Evolutionary conservation across 2,329 filamentous ascomycete species (phyloP), one percentile per base, ranked within the genome.

Genomic region (Dichotomopilus funicola): DNA sequence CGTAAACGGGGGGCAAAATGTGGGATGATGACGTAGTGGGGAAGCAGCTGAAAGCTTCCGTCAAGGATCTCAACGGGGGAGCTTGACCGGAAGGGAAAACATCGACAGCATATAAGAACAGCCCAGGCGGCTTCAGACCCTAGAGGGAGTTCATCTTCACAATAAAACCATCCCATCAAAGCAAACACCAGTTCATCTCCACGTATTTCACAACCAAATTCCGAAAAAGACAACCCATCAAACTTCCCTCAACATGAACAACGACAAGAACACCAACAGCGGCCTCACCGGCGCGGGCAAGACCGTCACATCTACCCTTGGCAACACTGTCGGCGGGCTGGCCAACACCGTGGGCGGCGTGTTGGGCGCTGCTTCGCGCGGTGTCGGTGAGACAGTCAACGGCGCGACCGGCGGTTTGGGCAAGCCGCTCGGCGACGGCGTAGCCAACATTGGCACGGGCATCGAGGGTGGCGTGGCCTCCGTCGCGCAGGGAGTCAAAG

Each of bases 351-450:
- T 61, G 5, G 66, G 67, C 10, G 64, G 64, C 43, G 57, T 65
- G 13, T 59, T 68, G 3, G 67, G 80, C 49, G 78, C 80, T 0
- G 78, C 78, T 1, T 74, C 75, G 7, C 73, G 78, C 9, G 80
- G 80, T 1, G 47, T 84, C 1, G 79, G 80, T 37, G 71, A 81
- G 62, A 83, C 79, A 5, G 70, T 83, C 60, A 78, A 67, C 13
- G 71, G 72, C 53, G 76, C 74, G 1, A 78, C 79, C 0, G 81
- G 80, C 8, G 74, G 72, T 8, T 67, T 72, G 10, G 79, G 76
- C 8, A 74, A 73, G 53, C 78, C 80, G 0, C 62, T 85, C 2
- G 81, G 81, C 6, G 78, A 84, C 61, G 79, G 73, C 1, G 55
- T 85, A 7, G 70, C 73, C 4, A 78, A 74, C 60, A 63, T 81